These are phyloP conservation scores for Phyllostachys edulis DNA, from an alignment of 176 grass and related monocot species.

Conservation along the genomic window DNA sequence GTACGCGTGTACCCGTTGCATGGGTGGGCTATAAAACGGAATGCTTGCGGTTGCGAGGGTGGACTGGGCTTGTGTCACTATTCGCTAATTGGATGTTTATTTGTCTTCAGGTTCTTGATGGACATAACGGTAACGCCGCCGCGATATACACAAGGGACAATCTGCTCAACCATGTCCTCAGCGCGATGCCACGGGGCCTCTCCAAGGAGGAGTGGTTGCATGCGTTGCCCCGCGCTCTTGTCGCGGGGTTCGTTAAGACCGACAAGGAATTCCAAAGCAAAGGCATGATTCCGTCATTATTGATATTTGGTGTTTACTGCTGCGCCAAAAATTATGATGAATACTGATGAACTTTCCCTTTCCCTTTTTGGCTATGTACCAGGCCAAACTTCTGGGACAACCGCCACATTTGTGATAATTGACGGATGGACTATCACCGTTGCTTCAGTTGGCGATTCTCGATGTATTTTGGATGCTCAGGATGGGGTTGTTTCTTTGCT, in stretches of 20 bases:
- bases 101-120: slow-evolving; percentile 72
- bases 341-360: background rate
- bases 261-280: slow-evolving; percentile 91
- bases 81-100: background rate
- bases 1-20: background rate
- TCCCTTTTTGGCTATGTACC: slow-evolving; percentile 25
- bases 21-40: background rate
- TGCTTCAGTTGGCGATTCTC: slow-evolving; percentile 92
- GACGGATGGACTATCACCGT: slow-evolving; percentile 95
- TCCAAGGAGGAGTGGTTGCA: slow-evolving; percentile 88
- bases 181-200: slow-evolving; percentile 65
- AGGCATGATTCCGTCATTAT: slow-evolving; percentile 46
- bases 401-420: slow-evolving; percentile 92
- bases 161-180: slow-evolving; percentile 81
- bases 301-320: background rate
- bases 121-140: slow-evolving; percentile 87
- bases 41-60: background rate
- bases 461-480: slow-evolving; percentile 90
- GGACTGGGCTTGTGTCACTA: background rate
- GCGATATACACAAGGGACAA: slow-evolving; percentile 97
- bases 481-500: slow-evolving; percentile 75
- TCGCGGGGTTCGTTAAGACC: slow-evolving; percentile 84
- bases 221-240: slow-evolving; percentile 67
- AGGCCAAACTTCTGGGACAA: slow-evolving; percentile 95
- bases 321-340: background rate